Evolutionary conservation across 192 early-diverging fungal species (phyloP), one percentile per base, ranked within the genome.

Genomic region (Allomyces macrogynus): DNA sequence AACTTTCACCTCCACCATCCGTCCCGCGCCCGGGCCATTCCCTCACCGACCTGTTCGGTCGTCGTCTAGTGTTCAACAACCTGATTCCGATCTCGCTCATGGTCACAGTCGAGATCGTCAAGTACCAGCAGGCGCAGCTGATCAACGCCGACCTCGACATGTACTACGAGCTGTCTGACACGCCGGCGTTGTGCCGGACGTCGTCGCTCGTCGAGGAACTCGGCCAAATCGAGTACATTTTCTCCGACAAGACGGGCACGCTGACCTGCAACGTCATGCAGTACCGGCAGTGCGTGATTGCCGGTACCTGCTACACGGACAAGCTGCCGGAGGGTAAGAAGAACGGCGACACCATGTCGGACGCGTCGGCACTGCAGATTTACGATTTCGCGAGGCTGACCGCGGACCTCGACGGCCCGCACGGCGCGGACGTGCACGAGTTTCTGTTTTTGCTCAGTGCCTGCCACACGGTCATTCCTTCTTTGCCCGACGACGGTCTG

Each of bases 41-140:
- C n/a, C n/a, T n/a, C n/a, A n/a, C n/a, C n/a, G n/a, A n/a, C n/a
- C n/a, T n/a, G 10, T 8, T 54, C 44, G 23, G 24, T 61, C 25
- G 67, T 68, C n/a, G 26, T 74, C 76, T 76, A 23, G 61, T 84
- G 23, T 86, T 83, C 67, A 85, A 84, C 43, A 86, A 85, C 67
- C 76, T 86, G 25, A 86, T 88, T 62, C 86, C 86, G 0, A 86
- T 88, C 61, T 86, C 84, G 27, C 77, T 88, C 18, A 86, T 88
- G 69, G 82, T 88, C 49, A 80, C 83, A 24, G 79, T 88, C 25
- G 86, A 88, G 70, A 65, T 88, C 60, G 82, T 79, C 43, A 27
- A 44, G 25, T 62, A 61, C 16, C 22, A 82, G 63, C 81, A 71
- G 62, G 70, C 70, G 62, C 67, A 82, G 60, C 76, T 67, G 23